These are phyloP conservation scores for Heimioporus sp. DNA, from an alignment of 768 basidiomycete genomes.

Conservation along the genomic window DNA sequence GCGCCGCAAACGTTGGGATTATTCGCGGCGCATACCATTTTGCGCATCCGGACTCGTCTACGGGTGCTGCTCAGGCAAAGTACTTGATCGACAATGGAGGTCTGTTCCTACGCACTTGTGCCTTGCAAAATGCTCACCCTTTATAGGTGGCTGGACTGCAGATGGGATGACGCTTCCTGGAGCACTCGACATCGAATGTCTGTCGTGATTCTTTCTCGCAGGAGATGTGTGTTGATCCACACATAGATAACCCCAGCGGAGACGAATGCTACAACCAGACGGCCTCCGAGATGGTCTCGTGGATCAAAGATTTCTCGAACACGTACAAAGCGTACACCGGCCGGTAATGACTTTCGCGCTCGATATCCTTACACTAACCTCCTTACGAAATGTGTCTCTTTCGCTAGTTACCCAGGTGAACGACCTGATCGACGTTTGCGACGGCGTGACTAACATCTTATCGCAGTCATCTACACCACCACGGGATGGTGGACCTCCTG, in stretches of 20 bases:
- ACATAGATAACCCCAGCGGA: slow-evolving; percentile 50
- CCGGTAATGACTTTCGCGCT: slow-evolving; percentile 32
- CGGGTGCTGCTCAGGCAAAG: slow-evolving; percentile 57
- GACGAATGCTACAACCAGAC: slow-evolving; percentile 54
- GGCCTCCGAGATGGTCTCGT: slow-evolving; percentile 55
- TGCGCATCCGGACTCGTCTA: slow-evolving; percentile 50
- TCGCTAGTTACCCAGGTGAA: slow-evolving; percentile 41
- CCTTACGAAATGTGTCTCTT: not conserved
- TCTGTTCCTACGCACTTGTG: slow-evolving; percentile 6
- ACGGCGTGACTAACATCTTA: not conserved
- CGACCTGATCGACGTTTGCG: slow-evolving; percentile 2
- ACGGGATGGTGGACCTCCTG: slow-evolving; percentile 69
- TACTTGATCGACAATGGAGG: slow-evolving; percentile 61
- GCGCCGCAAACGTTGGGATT: slow-evolving; percentile 52
- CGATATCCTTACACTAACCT: not conserved
- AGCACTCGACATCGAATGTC: slow-evolving; percentile 62
- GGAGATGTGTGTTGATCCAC: not conserved
- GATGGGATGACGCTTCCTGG: slow-evolving; percentile 65
- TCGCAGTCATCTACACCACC: slow-evolving; percentile 57
- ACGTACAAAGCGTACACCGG: slow-evolving; percentile 51
- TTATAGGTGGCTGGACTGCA: slow-evolving; percentile 48
- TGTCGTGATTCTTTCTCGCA: slow-evolving; percentile 5
- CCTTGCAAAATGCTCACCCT: not conserved
- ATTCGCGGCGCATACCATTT: slow-evolving; percentile 67
- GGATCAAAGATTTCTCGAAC: slow-evolving; percentile 60